These are phyloP conservation scores for Amauroascus niger DNA, from an alignment of 2,329 filamentous ascomycete species.

Conservation along the genomic window DNA sequence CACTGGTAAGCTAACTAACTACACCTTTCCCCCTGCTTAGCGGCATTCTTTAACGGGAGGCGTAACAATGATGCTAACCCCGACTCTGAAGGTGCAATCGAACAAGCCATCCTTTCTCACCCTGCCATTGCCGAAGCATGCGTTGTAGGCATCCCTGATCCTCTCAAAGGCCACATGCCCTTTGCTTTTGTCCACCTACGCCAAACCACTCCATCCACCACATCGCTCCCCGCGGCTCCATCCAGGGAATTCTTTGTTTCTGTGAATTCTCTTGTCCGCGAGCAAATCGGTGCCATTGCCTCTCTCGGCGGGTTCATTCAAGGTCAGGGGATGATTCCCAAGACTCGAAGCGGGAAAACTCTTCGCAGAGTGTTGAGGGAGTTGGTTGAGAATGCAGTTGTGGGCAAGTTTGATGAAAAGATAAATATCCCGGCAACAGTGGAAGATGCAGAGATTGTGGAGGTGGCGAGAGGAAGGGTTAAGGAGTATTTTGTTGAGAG, in stretches of 20 bases:
- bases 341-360: constrained; percentile 87
- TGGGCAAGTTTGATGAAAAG: constrained; percentile 60
- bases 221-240: constrained; percentile 27
- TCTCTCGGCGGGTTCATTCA: constrained; percentile 77
- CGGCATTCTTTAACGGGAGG: too few species aligned
- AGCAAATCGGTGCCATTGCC: constrained; percentile 80
- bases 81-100: constrained; percentile 57
- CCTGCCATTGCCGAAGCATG: constrained; percentile 71
- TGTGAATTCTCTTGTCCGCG: constrained; percentile 52
- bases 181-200: constrained; percentile 73
- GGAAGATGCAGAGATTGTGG: constrained; percentile 66
- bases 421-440: constrained; percentile 75
- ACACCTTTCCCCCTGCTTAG: background rate
- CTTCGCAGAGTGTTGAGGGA: constrained; percentile 71
- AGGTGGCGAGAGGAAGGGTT: constrained; percentile 61
- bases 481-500: constrained; percentile 61
- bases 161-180: constrained; percentile 79
- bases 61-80: constrained; percentile 9
- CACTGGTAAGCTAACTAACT: constrained; percentile 52
- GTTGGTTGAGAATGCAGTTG: constrained; percentile 69
- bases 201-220: constrained; percentile 17
- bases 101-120: constrained; percentile 80
- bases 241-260: constrained; percentile 38
- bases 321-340: constrained; percentile 77
- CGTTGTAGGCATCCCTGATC: constrained; percentile 75